Base-by-base conservation (phyloP, 768 basidiomycete species). In the Boletales sp. region DNA sequence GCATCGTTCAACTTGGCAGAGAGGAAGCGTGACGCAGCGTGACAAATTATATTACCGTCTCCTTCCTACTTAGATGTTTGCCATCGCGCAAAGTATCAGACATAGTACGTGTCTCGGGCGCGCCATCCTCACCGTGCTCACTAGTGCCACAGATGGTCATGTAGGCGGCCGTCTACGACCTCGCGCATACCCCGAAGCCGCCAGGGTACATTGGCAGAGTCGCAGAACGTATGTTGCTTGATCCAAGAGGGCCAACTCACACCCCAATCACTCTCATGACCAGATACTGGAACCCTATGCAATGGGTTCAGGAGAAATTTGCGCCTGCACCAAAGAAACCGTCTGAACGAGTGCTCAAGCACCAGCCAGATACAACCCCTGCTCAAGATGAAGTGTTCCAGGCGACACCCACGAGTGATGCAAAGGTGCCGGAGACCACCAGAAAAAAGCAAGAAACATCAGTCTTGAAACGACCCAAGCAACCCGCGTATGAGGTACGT, bases 281-380 rank as follows among this genome's bases (percentile, higher is more conserved):
- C 28, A 81, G 82, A 55, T 76, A 76, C 37, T 73, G 79, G 55
- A 79, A 74, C 57, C 84, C 86, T 19, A 58, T 87, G 39, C 69
- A 73, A 15, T 88, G 86, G 86, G 63, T 89, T 9, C 76, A 74
- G 51, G 78, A 86, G 41, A 81, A 78, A 48, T 70, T 88, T 13
- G 70, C 70, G 4, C 78, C 82, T 1, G 66, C 65, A 7, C 61
- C 77, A 19, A 77, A 76, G 45, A 63, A 73, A 70, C 57, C 66
- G 65, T 48, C 69, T 70, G 31, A 67, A 70, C 77, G 78, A 55
- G 76, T 80, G 48, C 64, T 66, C 30, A 71, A 62, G 30, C 60
- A 63, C 39, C 63, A 64, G 54, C 48, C 44, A n/a, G 51, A 39
- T 11, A 42, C 43, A 11, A 37, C 43, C 7, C 45, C 53, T 41